Base-by-base conservation (phyloP, 2,329 filamentous ascomycete species). In the Aspergillus ochraceoroseus region DNA sequence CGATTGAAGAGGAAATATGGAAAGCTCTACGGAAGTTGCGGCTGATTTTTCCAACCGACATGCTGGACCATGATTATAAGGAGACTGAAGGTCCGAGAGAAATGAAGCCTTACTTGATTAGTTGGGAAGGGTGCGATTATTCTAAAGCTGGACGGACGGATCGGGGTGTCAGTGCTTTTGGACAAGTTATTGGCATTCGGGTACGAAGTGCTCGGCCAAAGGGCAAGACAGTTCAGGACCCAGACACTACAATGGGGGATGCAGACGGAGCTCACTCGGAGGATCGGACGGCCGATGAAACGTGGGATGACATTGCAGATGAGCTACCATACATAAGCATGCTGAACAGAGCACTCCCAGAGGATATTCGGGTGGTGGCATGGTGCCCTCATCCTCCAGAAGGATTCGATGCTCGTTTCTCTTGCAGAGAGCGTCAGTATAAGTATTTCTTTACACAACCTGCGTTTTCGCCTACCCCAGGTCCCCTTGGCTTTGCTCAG, bases 371-470 rank as follows among this genome's bases (percentile, higher is more conserved):
- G 46, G 73, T 95, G 43, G 75, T 96, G 23, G 92, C 92, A 2
- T 98, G 92, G 92, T 95, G 89, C 60, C 87, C 90, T 0, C 73
- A 79, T 19, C 86, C 85, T 11, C 87, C 89, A 0, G 67, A 76
- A 6, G 77, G 78, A 46, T 98, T 98, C 64, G 88, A 86, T 22
- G 92, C 92, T 3, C 82, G 92, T 27, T 95, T 95, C 73, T 88
- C 85, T 38, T 98, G 92, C 66, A 80, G 83, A 47, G 88, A 95
- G 66, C 77, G 92, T 14, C 83, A 85, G 51, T 98, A 98, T 70
- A 82, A 87, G 43, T 98, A 98, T 67, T 96, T 95, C 72, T 98
- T 98, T 70, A 96, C 92, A 0, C 87, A 95, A 61, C 92, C 92
- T 0, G 86, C 85, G 1, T 95, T 87, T 58, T 70, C 79, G 2